These are phyloP conservation scores for Tulasnella sp. DNA, from an alignment of 768 basidiomycete genomes.

Conservation along the genomic window DNA sequence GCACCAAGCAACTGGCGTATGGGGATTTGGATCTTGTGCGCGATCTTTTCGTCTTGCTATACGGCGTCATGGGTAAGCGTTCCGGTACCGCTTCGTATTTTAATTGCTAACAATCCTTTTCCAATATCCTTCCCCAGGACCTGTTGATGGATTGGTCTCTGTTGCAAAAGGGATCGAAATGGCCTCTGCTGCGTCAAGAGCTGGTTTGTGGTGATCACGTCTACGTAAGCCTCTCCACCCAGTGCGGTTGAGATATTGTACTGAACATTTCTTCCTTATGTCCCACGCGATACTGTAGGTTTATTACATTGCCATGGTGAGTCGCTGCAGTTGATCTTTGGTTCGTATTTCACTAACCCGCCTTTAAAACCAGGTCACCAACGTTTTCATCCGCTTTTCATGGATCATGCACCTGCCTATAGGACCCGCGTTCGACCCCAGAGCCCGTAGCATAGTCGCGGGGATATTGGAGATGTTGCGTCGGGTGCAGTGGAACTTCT, in stretches of 20 bases:
- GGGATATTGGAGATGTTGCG: conserved; percentile 68
- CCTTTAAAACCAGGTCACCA: conserved; percentile 41
- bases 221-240: conserved; percentile 35
- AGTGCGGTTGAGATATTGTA: no score
- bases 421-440: conserved; percentile 34
- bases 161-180: conserved; percentile 42
- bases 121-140: conserved; percentile 45
- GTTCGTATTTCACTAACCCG: no score
- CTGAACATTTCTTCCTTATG: background rate
- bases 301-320: conserved; percentile 75
- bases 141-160: conserved; percentile 89
- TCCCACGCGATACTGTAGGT: conserved; percentile 37
- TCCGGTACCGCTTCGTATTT: no score
- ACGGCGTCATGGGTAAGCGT: conserved; percentile 62
- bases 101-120: no score
- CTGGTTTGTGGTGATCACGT: conserved; percentile 58
- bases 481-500: conserved; percentile 87
- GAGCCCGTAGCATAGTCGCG: conserved; percentile 53
- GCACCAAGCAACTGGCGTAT: conserved; percentile 40
- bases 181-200: conserved; percentile 61
- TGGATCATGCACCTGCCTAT: conserved; percentile 73
- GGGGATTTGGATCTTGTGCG: conserved; percentile 57
- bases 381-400: conserved; percentile 64
- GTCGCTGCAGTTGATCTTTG: no score
- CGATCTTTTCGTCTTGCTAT: conserved; percentile 55